Evolutionary conservation across 2,329 filamentous ascomycete species (phyloP), one percentile per base, ranked within the genome.

Genomic region (Beauveria sp.): DNA sequence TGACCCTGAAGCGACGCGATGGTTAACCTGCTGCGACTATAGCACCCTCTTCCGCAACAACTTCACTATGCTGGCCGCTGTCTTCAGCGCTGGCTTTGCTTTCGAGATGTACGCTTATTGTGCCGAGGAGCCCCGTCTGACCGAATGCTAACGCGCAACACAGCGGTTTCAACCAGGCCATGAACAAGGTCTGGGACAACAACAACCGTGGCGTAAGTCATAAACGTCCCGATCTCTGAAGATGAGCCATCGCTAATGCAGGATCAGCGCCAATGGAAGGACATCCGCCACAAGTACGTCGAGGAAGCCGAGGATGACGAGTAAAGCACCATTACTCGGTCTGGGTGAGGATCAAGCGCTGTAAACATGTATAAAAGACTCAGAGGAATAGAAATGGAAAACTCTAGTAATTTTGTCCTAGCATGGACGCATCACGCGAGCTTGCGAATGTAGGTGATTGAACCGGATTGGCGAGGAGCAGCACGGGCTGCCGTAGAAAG

Each of bases 221-320:
- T 9, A 18, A 18, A 16, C 20, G 41, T 28, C 3, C 8, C 6
- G 16, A 20, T 44, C 16, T 3, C 43, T 2, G 20, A 22, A 1
- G 28, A 26, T 40, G 41, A 30, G 48, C 48, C 22, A 18, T 48
- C 66, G 65, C 72, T 75, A 68, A 74, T 65, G 10, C 30, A 47
- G 46, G 57, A 55, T 34, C 66, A 97, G 93, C 91, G 93, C 72
- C 93, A 97, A 96, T 97, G 94, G 94, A 97, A 97, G 85, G 94
- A 99, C 76, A 97, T 99, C 81, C 93, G 96, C 80, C 80, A 87
- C 76, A 88, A 84, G 78, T 99, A 96, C 77, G 76, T 96, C 71
- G 79, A 90, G 78, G 81, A 82, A 63, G 84, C 80, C 61, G 87
- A 89, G 66, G 86, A 86, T 66, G 84, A 87, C 65, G 86, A 88